phyloP scores from a whole-genome alignment of 164 flowering plant species.

The Nymphaea thermarum region DNA sequence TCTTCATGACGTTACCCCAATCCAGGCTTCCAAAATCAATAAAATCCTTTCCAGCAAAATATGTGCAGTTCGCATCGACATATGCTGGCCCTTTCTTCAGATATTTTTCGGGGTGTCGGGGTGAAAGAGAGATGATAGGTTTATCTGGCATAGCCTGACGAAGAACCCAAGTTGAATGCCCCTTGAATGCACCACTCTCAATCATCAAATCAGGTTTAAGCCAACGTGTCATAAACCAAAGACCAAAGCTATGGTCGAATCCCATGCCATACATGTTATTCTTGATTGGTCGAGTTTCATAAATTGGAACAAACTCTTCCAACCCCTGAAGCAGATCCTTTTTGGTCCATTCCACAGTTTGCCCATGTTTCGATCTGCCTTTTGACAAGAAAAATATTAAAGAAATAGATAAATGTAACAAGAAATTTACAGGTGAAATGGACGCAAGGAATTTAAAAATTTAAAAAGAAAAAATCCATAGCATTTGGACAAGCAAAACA shows the following conservation, averaged over 20 bases:
- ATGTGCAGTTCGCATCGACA: constrained; percentile 95
- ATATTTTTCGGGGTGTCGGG: constrained; percentile 93
- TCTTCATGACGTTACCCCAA: constrained; percentile 64
- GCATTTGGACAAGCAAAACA: background rate
- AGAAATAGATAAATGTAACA: background rate
- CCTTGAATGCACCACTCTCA: constrained; percentile 98
- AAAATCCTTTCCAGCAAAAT: constrained; percentile 94
- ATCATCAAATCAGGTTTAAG: constrained; percentile 89
- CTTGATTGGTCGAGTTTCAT: constrained; percentile 84
- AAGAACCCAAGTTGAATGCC: constrained; percentile 97
- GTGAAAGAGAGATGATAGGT: constrained; percentile 65
- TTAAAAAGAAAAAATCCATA: background rate
- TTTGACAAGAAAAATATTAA: constrained; percentile 38
- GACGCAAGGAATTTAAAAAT: background rate
- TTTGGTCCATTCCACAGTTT: constrained; percentile 77
- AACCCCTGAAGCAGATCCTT: constrained; percentile 85
- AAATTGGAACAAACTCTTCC: constrained; percentile 94
- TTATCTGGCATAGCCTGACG: constrained; percentile 91
- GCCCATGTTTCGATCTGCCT: constrained; percentile 99
- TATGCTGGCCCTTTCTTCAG: constrained; percentile 96
- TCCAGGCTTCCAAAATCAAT: constrained; percentile 88
- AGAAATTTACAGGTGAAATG: background rate
- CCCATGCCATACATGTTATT: constrained; percentile 98
- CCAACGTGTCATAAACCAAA: constrained; percentile 95
- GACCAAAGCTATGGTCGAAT: constrained; percentile 98